Evolutionary conservation across 331 rosid genomes (phyloP).

Genomic region (Prunus yedoensis): DNA sequence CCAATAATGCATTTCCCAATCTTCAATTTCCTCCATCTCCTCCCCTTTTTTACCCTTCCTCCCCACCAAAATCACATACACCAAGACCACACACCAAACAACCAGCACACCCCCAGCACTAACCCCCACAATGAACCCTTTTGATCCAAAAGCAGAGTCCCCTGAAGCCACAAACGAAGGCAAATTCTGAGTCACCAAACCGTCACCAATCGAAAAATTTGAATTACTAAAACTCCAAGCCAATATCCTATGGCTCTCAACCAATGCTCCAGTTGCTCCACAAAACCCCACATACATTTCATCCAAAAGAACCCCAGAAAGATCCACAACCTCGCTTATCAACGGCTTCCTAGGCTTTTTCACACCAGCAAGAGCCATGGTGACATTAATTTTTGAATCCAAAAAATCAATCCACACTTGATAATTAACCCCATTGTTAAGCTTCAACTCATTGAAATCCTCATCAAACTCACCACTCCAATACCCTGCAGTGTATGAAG

Average conservation of each 20-base stretch:
- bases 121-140: conserved; percentile 36
- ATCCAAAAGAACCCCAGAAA: conserved; percentile 51
- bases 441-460: conserved; percentile 33
- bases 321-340: conserved; percentile 48
- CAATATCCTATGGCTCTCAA: conserved; percentile 49
- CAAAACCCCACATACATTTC: conserved; percentile 57
- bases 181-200: conserved; percentile 48
- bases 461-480: conserved; percentile 38
- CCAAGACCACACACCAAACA: conserved; percentile 21
- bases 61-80: conserved; percentile 14
- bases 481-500: conserved; percentile 48
- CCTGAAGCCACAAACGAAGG: conserved; percentile 55
- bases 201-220: conserved; percentile 62
- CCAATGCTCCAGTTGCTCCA: conserved; percentile 48
- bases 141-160: conserved; percentile 29
- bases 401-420: conserved; percentile 63
- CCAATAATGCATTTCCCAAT: conserved; percentile 74
- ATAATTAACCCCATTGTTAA: conserved; percentile 53
- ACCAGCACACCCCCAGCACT: conserved; percentile 18
- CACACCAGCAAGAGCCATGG: conserved; percentile 51
- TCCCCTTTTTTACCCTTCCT: conserved; percentile 15
- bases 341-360: conserved; percentile 45
- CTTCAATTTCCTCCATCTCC: conserved; percentile 41
- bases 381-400: conserved; percentile 45
- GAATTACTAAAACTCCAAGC: conserved; percentile 75